phyloP scores from a whole-genome alignment of 352 stramenopile genomes.

The Pythium phragmitis region DNA sequence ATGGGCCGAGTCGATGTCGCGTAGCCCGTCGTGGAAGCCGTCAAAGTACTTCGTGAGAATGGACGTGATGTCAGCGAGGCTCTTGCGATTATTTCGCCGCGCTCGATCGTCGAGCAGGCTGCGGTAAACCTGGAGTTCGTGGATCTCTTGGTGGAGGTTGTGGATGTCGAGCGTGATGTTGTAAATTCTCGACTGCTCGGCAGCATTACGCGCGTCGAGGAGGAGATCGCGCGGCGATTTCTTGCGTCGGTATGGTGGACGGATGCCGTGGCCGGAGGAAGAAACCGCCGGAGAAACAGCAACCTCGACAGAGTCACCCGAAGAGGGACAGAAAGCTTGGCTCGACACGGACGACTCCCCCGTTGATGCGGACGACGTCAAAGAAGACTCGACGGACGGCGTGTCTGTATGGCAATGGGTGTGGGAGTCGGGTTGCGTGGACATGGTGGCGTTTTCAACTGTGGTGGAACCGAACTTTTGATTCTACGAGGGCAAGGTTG shows the following conservation, averaged over 20 bases:
- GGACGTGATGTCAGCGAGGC: background rate
- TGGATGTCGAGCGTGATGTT: constrained; percentile 26
- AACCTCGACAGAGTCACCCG: too few relatives aligned
- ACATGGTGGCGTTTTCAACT: too few relatives aligned
- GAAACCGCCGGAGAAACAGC: too few relatives aligned
- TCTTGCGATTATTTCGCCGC: background rate
- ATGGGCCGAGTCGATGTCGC: background rate
- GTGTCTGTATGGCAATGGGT: too few relatives aligned
- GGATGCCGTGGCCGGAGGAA: too few relatives aligned
- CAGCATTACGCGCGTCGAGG: background rate
- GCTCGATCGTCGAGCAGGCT: background rate
- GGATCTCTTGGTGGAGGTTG: constrained; percentile 21
- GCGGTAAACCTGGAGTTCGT: background rate
- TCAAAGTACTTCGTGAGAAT: constrained; percentile 4
- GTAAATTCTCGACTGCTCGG: constrained; percentile 10
- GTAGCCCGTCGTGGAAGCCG: constrained; percentile 1
- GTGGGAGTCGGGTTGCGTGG: too few relatives aligned
- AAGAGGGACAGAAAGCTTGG: too few relatives aligned
- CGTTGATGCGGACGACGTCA: too few relatives aligned
- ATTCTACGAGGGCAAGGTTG: too few relatives aligned
- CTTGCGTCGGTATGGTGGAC: background rate
- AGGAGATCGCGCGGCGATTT: constrained; percentile 1
- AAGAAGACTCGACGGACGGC: too few relatives aligned
- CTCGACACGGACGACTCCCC: too few relatives aligned
- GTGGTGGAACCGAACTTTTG: too few relatives aligned